A percentile compares a stretch with the other conserved stretches of the same genome.
These are phyloP conservation scores for Cladophialophora yegresii DNA, from an alignment of 2,329 filamentous ascomycete genomes.

Conservation along the genomic window DNA sequence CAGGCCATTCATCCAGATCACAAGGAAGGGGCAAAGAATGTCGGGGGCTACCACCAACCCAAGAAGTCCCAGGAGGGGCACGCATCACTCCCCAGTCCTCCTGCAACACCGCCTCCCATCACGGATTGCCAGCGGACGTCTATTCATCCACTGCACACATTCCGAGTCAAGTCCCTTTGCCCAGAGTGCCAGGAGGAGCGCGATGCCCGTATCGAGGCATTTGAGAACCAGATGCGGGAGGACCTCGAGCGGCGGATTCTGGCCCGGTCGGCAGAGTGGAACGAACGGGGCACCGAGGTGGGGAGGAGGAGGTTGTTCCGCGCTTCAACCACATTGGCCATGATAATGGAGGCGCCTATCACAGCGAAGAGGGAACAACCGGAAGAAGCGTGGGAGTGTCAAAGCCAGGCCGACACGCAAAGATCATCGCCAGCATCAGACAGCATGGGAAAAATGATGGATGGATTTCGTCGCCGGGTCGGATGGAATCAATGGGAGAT, in stretches of 20 bases:
- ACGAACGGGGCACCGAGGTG: conserved; percentile 8
- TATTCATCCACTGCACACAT: conserved; percentile 29
- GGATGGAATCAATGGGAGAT: background rate
- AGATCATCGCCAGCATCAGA: background rate
- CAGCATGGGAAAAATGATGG: background rate
- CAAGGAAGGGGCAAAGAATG: background rate
- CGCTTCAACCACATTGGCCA: conserved; percentile 12
- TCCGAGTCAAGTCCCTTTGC: conserved; percentile 25
- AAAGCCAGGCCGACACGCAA: background rate
- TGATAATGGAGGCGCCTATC: conserved; percentile 7
- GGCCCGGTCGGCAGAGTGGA: conserved; percentile 12
- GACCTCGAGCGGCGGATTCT: conserved; percentile 18
- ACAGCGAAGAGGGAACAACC: background rate
- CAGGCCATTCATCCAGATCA: background rate
- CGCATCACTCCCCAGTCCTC: background rate
- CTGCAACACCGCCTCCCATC: background rate
- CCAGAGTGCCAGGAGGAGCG: conserved; percentile 20
- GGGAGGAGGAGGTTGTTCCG: conserved; percentile 11
- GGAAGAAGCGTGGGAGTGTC: background rate
- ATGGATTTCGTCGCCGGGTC: background rate
- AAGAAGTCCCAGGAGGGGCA: background rate
- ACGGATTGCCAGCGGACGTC: conserved; percentile 1
- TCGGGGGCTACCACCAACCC: background rate
- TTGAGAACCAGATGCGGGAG: conserved; percentile 14
- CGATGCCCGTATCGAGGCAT: conserved; percentile 19